These are phyloP conservation scores for Candida anutae DNA, from an alignment of 1,139 yeast genomes.

Conservation along the genomic window DNA sequence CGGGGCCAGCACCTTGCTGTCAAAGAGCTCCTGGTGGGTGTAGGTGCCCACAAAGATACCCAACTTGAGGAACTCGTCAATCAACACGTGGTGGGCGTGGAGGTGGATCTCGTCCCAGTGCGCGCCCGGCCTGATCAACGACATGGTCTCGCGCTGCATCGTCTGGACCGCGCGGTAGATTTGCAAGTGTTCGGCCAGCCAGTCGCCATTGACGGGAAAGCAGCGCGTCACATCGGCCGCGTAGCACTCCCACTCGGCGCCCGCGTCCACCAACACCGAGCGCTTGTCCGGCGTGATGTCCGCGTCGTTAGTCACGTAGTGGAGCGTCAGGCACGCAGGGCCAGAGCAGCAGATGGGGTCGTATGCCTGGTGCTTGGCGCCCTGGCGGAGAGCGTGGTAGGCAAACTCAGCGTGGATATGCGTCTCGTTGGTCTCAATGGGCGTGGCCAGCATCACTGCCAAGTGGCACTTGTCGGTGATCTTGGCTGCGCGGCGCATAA, in stretches of 20 bases:
- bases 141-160: constrained; percentile 74
- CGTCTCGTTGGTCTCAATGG: constrained; percentile 80
- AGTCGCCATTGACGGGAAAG: constrained; percentile 85
- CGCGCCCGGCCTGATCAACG: constrained; percentile 69
- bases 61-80: constrained; percentile 59
- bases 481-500: constrained; percentile 72
- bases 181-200: constrained; percentile 80
- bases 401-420: constrained; percentile 94
- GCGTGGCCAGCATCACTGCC: constrained; percentile 89
- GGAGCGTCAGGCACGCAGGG: constrained; percentile 83
- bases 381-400: constrained; percentile 90
- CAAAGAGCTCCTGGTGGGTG: constrained; percentile 57
- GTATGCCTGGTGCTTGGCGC: constrained; percentile 80
- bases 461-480: constrained; percentile 84
- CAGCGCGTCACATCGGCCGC: constrained; percentile 93
- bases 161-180: constrained; percentile 75
- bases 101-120: constrained; percentile 82
- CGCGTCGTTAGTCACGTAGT: constrained; percentile 81
- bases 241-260: constrained; percentile 93
- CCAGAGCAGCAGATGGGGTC: constrained; percentile 97
- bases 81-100: constrained; percentile 68
- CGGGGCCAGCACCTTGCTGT: constrained; percentile 62
- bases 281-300: constrained; percentile 42
- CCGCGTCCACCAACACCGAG: constrained; percentile 85
- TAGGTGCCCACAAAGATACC: constrained; percentile 68